phyloP scores from a whole-genome alignment of 2,329 filamentous ascomycete genomes.

The Xenosphaeropsis pyriputrescens region DNA sequence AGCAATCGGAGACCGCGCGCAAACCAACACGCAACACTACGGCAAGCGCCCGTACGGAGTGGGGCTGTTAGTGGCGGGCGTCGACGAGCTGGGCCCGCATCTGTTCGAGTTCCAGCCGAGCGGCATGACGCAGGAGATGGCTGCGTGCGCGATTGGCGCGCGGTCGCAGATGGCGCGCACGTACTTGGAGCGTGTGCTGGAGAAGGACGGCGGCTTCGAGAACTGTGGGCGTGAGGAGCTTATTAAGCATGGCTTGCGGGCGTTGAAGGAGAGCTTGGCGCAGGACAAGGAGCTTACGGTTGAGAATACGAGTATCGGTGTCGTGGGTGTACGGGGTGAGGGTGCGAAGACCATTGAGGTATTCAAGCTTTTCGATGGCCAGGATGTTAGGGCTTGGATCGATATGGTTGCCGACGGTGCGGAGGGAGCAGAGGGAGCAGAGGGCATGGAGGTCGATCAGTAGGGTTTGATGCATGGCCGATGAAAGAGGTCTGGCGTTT shows the following conservation, averaged over 20 bases:
- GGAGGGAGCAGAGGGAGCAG: constrained; percentile 29
- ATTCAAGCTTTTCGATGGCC: constrained; percentile 84
- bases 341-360: constrained; percentile 48
- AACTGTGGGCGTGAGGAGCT: constrained; percentile 68
- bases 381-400: constrained; percentile 74
- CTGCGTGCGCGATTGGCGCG: constrained; percentile 89
- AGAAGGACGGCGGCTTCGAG: constrained; percentile 46
- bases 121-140: constrained; percentile 94
- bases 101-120: constrained; percentile 97
- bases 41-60: constrained; percentile 94
- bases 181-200: constrained; percentile 86
- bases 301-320: constrained; percentile 86
- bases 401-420: constrained; percentile 51
- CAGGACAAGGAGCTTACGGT: constrained; percentile 97
- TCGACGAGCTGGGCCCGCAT: constrained; percentile 88
- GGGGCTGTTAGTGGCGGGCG: constrained; percentile 79
- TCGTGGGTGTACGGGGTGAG: constrained; percentile 50
- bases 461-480: constrained; percentile 4
- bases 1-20: constrained; percentile 90
- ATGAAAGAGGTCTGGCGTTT: too few species aligned
- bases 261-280: constrained; percentile 86
- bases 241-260: constrained; percentile 77
- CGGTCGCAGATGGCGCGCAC: constrained; percentile 95
- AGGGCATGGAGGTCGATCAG: constrained; percentile 30
- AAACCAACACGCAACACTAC: constrained; percentile 96